These are phyloP conservation scores for Stenocarpella maydis DNA, from an alignment of 2,329 filamentous ascomycete species.

Conservation along the genomic window DNA sequence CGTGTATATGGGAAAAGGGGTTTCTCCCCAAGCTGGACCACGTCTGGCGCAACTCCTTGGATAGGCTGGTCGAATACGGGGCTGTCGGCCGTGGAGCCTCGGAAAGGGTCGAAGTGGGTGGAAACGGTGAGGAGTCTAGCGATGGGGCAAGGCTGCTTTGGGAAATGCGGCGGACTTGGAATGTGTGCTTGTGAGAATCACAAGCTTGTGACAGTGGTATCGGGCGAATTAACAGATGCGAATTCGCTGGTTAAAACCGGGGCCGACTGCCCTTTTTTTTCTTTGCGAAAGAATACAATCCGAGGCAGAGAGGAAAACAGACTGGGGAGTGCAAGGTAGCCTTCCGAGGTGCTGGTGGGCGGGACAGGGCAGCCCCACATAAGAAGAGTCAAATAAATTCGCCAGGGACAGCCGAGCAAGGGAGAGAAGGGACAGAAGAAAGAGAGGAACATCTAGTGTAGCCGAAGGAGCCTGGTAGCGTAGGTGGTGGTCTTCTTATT, in stretches of 20 bases:
- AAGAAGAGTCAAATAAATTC: not conserved
- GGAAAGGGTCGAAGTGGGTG: conserved; percentile 23
- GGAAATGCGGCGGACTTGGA: conserved; percentile 1
- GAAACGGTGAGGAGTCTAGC: conserved; percentile 4
- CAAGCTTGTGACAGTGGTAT: conserved; percentile 22
- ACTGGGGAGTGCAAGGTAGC: not conserved
- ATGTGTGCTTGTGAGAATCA: conserved; percentile 22
- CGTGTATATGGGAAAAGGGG: not conserved
- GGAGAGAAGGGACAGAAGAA: not conserved
- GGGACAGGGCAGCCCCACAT: not conserved
- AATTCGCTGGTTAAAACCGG: not conserved
- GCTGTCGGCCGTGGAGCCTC: conserved; percentile 15
- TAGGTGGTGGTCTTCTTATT: conserved; percentile 1
- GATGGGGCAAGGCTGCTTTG: conserved; percentile 26
- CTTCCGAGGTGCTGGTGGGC: not conserved
- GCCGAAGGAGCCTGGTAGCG: not conserved
- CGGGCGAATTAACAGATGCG: conserved; percentile 25
- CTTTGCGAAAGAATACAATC: not conserved
- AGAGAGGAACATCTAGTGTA: not conserved
- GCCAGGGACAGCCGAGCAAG: not conserved
- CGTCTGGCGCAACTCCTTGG: conserved; percentile 16
- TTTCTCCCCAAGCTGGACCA: not conserved
- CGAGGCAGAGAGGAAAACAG: not conserved
- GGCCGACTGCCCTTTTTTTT: not conserved
- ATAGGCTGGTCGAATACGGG: conserved; percentile 21